These are phyloP conservation scores for Inonotus obliquus DNA, from an alignment of 1,284 basidiomycete species.

Conservation along the genomic window DNA sequence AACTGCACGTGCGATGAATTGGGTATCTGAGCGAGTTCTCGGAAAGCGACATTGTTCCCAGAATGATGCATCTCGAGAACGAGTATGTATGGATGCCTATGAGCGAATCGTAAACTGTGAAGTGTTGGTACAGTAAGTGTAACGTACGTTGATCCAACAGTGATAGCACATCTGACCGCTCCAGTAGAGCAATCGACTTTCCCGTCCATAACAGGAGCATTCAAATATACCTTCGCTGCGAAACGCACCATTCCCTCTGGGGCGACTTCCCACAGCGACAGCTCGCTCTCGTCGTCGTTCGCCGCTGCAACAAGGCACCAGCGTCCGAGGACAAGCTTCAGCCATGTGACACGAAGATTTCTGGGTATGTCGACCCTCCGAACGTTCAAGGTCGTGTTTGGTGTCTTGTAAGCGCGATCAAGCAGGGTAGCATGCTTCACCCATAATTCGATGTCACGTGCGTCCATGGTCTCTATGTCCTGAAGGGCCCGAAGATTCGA, in stretches of 20 bases:
- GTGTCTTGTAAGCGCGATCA: not conserved
- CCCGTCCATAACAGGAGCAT: constrained; percentile 7
- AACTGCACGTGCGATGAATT: constrained; percentile 2
- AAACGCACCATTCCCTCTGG: not conserved
- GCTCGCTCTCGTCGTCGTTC: not conserved
- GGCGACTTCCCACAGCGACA: not conserved
- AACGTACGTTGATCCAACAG: not conserved
- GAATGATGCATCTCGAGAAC: not conserved
- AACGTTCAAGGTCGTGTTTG: not conserved
- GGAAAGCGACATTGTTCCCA: not conserved
- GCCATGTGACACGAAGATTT: not conserved
- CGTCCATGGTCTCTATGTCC: not conserved
- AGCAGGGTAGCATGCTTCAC: not conserved
- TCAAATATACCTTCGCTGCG: not conserved
- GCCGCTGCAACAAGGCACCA: constrained; percentile 11
- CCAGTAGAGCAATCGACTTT: not conserved
- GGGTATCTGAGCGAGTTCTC: not conserved
- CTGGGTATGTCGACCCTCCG: not conserved
- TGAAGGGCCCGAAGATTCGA: too few species aligned
- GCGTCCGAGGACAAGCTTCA: constrained; percentile 1
- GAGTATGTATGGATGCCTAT: not conserved
- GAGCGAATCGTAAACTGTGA: not conserved
- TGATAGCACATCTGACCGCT: not conserved
- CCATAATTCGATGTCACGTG: constrained; percentile 1
- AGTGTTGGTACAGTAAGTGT: not conserved